A percentile compares a stretch with the other conserved stretches of the same genome.
Conservation (phyloP, 1,139 yeast species). For the Geotrichum aggregatum region DNA sequence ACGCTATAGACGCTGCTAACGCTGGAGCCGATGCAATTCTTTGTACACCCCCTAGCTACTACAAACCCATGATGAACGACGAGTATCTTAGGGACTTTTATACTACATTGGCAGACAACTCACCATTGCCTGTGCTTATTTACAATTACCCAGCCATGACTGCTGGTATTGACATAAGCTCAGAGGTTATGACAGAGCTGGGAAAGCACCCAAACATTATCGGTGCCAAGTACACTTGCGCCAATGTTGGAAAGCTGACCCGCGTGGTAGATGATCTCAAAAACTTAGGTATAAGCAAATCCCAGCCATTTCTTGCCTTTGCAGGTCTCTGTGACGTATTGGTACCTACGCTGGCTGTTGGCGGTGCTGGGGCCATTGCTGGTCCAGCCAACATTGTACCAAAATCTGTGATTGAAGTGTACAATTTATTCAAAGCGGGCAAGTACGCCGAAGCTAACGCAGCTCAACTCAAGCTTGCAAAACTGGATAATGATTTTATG, state of each 20-base stretch:
- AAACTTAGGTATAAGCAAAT: conserved; percentile 22
- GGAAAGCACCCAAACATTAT: conserved; percentile 49
- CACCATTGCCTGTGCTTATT: conserved; percentile 44
- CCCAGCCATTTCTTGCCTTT: conserved; percentile 39
- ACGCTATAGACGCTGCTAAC: conserved; percentile 36
- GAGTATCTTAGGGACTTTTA: conserved; percentile 40
- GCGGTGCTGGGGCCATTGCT: conserved; percentile 45
- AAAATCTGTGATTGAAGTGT: conserved; percentile 37
- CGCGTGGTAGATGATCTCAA: conserved; percentile 38
- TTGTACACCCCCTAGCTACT: conserved; percentile 44
- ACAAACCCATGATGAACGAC: conserved; percentile 41
- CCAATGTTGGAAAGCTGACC: conserved; percentile 41
- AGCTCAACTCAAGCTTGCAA: conserved; percentile 8
- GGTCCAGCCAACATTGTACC: conserved; percentile 47
- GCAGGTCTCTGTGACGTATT: conserved; percentile 47
- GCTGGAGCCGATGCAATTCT: conserved; percentile 45
- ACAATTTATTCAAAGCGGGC: conserved; percentile 3
- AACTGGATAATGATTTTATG: conserved; percentile 10
- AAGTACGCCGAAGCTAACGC: conserved; percentile 5
- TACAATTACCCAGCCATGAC: conserved; percentile 48
- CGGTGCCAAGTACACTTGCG: conserved; percentile 47
- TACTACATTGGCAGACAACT: conserved; percentile 42
- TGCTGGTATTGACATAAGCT: conserved; percentile 53
- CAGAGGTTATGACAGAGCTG: conserved; percentile 61
- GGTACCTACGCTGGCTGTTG: conserved; percentile 43